A percentile compares a stretch with the other conserved stretches of the same genome.
Conservation (phyloP, 345 rosid species). For the Linum trigynum region DNA sequence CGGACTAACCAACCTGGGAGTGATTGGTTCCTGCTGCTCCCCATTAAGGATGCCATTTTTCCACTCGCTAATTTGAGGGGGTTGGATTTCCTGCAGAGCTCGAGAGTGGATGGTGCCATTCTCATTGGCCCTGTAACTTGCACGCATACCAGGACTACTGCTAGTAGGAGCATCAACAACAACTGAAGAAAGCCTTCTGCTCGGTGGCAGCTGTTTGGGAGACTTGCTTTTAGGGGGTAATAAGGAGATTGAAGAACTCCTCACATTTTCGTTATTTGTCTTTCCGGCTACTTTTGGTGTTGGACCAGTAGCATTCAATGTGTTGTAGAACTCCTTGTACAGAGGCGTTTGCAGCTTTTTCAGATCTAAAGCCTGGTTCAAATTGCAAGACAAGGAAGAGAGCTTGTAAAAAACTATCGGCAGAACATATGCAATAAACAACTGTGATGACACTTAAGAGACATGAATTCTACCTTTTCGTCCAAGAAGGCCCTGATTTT, state of each 20-base stretch:
- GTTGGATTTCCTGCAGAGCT: constrained; percentile 50
- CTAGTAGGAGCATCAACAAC: constrained; percentile 9
- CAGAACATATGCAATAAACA: neutral
- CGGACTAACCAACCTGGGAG: constrained; percentile 14
- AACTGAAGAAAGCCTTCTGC: constrained; percentile 63
- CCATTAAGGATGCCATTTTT: constrained; percentile 20
- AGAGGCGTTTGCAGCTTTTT: constrained; percentile 29
- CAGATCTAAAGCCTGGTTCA: constrained; percentile 33
- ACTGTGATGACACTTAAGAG: no score
- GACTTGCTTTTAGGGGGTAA: constrained; percentile 52
- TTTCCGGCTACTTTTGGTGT: neutral
- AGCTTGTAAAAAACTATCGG: neutral
- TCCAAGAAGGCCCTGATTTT: constrained; percentile 28
- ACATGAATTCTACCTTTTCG: constrained; percentile 22
- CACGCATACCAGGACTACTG: constrained; percentile 14
- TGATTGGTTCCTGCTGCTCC: constrained; percentile 9
- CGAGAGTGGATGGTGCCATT: constrained; percentile 20
- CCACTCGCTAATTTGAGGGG: constrained; percentile 37
- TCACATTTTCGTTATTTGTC: constrained; percentile 12
- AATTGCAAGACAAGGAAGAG: neutral
- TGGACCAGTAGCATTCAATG: constrained; percentile 12
- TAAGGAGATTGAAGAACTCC: constrained; percentile 4
- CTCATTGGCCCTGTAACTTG: constrained; percentile 28
- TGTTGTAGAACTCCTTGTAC: constrained; percentile 21
- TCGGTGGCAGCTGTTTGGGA: constrained; percentile 49